phyloP scores from a whole-genome alignment of 2,329 filamentous ascomycete species.

The Pseudovirgaria hyperparasitica region DNA sequence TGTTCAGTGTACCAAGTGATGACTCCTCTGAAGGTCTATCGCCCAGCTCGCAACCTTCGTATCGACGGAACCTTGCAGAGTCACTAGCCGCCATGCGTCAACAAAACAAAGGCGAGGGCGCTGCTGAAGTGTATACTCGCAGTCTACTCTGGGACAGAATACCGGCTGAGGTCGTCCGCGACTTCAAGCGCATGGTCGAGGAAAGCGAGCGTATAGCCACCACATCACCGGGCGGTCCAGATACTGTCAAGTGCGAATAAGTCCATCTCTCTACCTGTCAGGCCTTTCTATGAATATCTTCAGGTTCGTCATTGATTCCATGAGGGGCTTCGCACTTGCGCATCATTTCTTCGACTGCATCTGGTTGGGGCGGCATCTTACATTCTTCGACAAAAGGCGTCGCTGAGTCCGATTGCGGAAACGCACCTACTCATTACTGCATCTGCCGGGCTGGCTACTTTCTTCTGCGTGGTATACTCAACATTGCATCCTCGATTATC shows the following conservation, averaged over 20 bases:
- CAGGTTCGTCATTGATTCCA: no score
- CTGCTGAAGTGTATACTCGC: slow-evolving; percentile 82
- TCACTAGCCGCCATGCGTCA: slow-evolving; percentile 67
- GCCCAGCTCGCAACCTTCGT: slow-evolving; percentile 33
- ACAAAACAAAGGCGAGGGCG: slow-evolving; percentile 53
- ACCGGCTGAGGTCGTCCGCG: slow-evolving; percentile 77
- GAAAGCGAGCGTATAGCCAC: slow-evolving; percentile 42
- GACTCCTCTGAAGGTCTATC: slow-evolving; percentile 24
- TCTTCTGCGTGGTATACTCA: no score
- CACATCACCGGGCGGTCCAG: slow-evolving; percentile 20
- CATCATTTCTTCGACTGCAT: slow-evolving; percentile 1
- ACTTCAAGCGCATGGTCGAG: slow-evolving; percentile 84
- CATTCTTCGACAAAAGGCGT: no score
- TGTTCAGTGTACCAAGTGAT: slow-evolving; percentile 37
- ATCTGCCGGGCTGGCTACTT: no score
- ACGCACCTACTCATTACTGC: no score
- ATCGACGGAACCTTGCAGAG: slow-evolving; percentile 65
- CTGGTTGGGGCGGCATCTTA: no score
- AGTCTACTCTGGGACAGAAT: slow-evolving; percentile 92
- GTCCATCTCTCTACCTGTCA: no score
- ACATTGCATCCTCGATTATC: no score
- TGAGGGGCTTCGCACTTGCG: background rate
- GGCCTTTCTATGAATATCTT: no score
- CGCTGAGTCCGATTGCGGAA: no score
- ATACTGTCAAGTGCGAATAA: no score